phyloP scores from a whole-genome alignment of 2,329 filamentous ascomycete species.

The Eutypa lata region DNA sequence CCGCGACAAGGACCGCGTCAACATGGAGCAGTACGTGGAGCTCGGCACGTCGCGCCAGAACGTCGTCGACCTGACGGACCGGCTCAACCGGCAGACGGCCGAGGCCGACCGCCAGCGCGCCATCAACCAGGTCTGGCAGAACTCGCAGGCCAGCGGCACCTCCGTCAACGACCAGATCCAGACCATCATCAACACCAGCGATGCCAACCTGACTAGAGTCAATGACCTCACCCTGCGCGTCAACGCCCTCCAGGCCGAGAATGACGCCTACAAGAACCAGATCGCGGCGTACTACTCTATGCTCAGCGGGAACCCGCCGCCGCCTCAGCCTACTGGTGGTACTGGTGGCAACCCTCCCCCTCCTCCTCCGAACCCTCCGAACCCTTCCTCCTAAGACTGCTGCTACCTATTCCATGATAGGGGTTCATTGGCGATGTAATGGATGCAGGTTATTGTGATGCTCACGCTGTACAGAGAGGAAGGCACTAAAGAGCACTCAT shows the following conservation, averaged over 20 bases:
- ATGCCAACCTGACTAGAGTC: background rate
- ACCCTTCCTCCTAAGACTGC: too few relatives aligned
- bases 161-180: slow-evolving; percentile 1
- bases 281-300: too few relatives aligned
- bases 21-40: slow-evolving; percentile 3
- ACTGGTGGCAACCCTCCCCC: too few relatives aligned
- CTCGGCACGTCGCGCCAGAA: slow-evolving; percentile 8
- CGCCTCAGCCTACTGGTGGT: too few relatives aligned
- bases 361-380: too few relatives aligned
- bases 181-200: background rate
- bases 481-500: too few relatives aligned
- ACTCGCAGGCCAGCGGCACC: slow-evolving; percentile 1
- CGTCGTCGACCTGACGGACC: slow-evolving; percentile 5
- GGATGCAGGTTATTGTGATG: too few relatives aligned
- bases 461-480: too few relatives aligned
- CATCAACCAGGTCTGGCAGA: slow-evolving; percentile 14
- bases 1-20: slow-evolving; percentile 9
- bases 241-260: background rate
- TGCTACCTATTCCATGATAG: too few relatives aligned
- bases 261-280: too few relatives aligned
- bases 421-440: too few relatives aligned
- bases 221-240: background rate
- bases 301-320: too few relatives aligned
- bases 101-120: slow-evolving; percentile 14
- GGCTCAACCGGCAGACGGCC: slow-evolving; percentile 6